Conservation (phyloP, 106 monocot genomes). For the Apostasia shenzhenica region DNA sequence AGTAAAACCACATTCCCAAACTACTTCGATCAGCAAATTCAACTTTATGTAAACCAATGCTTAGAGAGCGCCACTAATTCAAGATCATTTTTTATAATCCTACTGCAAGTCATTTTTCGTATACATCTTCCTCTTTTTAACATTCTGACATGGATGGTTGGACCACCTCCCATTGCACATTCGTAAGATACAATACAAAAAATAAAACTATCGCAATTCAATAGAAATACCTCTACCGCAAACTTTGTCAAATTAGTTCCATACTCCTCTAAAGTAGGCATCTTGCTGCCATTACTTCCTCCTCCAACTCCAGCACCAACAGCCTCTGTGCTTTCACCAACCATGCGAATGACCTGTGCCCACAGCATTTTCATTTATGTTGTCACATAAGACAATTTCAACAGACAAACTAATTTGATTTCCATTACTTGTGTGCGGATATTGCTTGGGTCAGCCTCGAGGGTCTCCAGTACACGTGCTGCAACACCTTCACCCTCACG, state of each 20-base stretch:
- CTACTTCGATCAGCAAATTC: too few relatives aligned
- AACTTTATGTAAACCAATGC: too few relatives aligned
- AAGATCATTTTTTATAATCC: too few relatives aligned
- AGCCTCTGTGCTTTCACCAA: conserved; percentile 26
- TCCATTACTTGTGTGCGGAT: conserved; percentile 12
- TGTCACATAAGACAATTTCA: too few relatives aligned
- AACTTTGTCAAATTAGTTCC: conserved; percentile 26
- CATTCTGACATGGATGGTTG: neutral
- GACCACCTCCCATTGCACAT: neutral
- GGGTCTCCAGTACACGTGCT: conserved; percentile 20
- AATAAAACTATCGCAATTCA: neutral
- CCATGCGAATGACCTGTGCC: conserved; percentile 24
- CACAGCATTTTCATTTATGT: too few relatives aligned
- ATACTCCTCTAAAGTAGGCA: conserved; percentile 27
- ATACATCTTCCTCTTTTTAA: too few relatives aligned
- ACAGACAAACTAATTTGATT: too few relatives aligned
- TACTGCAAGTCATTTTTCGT: too few relatives aligned
- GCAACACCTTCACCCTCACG: conserved; percentile 30
- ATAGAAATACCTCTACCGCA: conserved; percentile 22
- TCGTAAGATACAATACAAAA: neutral
- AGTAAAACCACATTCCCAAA: neutral
- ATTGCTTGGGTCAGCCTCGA: conserved; percentile 23
- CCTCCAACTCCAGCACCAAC: conserved; percentile 25
- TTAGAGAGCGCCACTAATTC: too few relatives aligned
- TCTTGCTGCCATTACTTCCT: conserved; percentile 18